A percentile compares a stretch with the other conserved stretches of the same genome.
phyloP scores from a whole-genome alignment of 1,139 yeast species.

The Geotrichum reessii region DNA sequence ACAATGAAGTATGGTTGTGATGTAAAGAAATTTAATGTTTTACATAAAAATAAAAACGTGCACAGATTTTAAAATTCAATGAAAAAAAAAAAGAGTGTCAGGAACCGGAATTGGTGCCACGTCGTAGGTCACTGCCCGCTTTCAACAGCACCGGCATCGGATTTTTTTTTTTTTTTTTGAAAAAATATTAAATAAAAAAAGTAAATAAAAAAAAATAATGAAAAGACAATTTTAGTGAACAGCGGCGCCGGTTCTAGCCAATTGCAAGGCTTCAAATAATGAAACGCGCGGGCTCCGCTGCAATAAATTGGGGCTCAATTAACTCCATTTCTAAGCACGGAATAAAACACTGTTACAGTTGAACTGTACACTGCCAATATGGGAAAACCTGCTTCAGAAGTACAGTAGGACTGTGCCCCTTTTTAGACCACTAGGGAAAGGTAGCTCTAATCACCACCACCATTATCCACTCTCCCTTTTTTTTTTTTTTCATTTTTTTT shows the following conservation, averaged over 20 bases:
- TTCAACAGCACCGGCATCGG: not conserved
- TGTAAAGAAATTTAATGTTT: no score
- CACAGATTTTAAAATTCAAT: no score
- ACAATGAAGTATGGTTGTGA: no score
- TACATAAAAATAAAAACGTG: no score
- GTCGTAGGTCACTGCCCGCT: no score
- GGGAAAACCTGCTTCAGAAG: not conserved
- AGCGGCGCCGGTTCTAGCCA: not conserved
- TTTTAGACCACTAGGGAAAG: no score
- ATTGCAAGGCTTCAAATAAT: not conserved
- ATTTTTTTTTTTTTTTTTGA: not conserved
- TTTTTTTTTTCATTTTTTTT: not conserved
- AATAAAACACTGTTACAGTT: not conserved
- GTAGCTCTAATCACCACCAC: no score
- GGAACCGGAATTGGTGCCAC: no score
- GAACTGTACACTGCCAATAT: not conserved
- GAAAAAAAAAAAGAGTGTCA: no score
- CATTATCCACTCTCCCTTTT: not conserved
- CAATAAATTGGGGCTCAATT: not conserved
- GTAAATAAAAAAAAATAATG: no score
- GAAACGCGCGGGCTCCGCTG: not conserved
- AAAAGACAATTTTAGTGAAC: not conserved
- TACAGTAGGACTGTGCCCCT: not conserved
- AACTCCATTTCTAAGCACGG: not conserved
- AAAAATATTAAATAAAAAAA: not conserved